Evolutionary conservation across 106 monocot species (phyloP).

Genomic region (Iris macrosiphon): DNA sequence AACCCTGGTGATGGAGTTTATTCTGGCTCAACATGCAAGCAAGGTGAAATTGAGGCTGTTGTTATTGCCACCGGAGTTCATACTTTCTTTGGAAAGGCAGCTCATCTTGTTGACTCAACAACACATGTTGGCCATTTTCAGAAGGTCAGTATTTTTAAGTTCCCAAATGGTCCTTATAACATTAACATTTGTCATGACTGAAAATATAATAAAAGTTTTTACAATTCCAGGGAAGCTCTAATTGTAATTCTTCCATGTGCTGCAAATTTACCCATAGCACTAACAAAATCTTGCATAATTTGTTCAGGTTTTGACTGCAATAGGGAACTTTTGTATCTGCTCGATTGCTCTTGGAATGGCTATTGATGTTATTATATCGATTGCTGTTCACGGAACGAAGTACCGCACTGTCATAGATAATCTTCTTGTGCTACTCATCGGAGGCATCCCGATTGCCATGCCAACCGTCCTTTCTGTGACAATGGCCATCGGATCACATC

Average conservation of each 20-base stretch:
- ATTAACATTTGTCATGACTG: too few relatives aligned
- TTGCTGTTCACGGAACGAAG: slow-evolving; percentile 14
- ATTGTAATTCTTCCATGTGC: too few relatives aligned
- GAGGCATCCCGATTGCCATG: slow-evolving; percentile 55
- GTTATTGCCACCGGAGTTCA: slow-evolving; percentile 2
- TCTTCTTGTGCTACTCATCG: slow-evolving; percentile 44
- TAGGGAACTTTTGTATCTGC: slow-evolving; percentile 56
- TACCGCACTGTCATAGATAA: slow-evolving; percentile 44
- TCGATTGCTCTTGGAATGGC: slow-evolving; percentile 47
- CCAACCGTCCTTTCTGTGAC: slow-evolving; percentile 48
- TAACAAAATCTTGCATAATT: background rate
- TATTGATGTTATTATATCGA: slow-evolving; percentile 41
- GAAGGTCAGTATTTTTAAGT: slow-evolving; percentile 12
- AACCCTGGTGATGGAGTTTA: background rate
- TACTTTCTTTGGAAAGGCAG: slow-evolving; percentile 4
- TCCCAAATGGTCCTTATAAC: too few relatives aligned
- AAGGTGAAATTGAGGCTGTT: slow-evolving; percentile 3
- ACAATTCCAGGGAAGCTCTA: too few relatives aligned
- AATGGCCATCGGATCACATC: slow-evolving; percentile 55
- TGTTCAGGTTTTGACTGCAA: slow-evolving; percentile 48
- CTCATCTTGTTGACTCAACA: background rate
- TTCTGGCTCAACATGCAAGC: background rate
- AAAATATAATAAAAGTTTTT: too few relatives aligned
- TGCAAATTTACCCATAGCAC: too few relatives aligned
- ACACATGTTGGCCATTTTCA: slow-evolving; percentile 1